Conservation (phyloP, 2,329 filamentous ascomycete species). For the Fusarium liriodendri region DNA sequence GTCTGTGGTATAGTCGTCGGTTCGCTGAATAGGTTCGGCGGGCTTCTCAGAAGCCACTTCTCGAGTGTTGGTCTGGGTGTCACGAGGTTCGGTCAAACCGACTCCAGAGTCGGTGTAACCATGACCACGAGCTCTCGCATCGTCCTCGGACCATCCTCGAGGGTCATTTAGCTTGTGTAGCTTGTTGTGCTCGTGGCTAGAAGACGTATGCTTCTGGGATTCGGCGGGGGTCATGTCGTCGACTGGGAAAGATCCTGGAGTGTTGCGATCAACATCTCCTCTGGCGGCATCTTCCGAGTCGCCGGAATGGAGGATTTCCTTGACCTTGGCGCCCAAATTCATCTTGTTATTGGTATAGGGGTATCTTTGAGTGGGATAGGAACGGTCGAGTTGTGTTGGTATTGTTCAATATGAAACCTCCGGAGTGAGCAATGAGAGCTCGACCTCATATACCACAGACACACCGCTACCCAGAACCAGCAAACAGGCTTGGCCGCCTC, state of each 20-base stretch:
- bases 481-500: constrained; percentile 19
- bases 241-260: constrained; percentile 34
- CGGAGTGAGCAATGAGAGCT: not conserved
- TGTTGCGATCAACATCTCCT: constrained; percentile 12
- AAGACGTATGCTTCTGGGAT: not conserved
- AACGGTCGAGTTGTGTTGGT: not conserved
- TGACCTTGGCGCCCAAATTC: constrained; percentile 28
- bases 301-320: constrained; percentile 14
- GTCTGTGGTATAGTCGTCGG: not conserved
- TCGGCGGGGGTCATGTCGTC: constrained; percentile 28
- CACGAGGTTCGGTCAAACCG: constrained; percentile 11
- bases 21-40: constrained; percentile 1
- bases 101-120: constrained; percentile 29
- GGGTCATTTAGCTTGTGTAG: constrained; percentile 37
- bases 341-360: not conserved
- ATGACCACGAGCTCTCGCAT: constrained; percentile 12
- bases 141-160: constrained; percentile 18
- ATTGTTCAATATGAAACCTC: not conserved
- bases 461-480: not conserved
- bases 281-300: constrained; percentile 11
- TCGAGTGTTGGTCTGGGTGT: not conserved
- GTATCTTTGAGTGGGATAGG: not conserved
- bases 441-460: constrained; percentile 22
- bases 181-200: constrained; percentile 32
- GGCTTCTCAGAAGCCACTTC: constrained; percentile 9